phyloP scores from a whole-genome alignment of 2,329 filamentous ascomycete species.

The Fusarium compactum region DNA sequence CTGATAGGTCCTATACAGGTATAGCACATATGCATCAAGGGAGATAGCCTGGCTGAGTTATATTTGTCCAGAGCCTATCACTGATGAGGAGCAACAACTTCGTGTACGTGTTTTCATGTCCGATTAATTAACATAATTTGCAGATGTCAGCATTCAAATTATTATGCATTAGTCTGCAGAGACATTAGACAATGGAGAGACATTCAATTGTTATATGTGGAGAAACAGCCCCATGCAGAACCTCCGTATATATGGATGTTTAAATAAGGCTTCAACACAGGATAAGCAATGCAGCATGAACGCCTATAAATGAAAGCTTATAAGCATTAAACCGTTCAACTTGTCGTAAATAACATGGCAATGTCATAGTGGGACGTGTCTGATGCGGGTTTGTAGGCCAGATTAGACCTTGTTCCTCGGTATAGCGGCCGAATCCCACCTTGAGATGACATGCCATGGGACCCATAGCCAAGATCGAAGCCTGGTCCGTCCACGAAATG shows the following conservation, averaged over 20 bases:
- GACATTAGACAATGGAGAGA: conserved; percentile 9
- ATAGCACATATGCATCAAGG: conserved; percentile 15
- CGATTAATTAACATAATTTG: conserved; percentile 16
- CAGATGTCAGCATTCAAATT: conserved; percentile 13
- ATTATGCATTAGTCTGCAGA: conserved; percentile 18
- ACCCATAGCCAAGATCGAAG: conserved; percentile 7
- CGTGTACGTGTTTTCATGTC: conserved; percentile 8
- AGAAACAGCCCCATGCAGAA: conserved; percentile 6
- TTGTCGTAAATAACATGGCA: conserved; percentile 14
- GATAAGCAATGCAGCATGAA: background rate
- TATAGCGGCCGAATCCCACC: conserved; percentile 33
- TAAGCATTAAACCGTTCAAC: background rate
- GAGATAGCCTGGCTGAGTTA: conserved; percentile 10
- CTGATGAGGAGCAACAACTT: background rate
- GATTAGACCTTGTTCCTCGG: conserved; percentile 22
- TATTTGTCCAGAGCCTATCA: conserved; percentile 16
- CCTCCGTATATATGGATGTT: background rate
- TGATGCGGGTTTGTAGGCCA: conserved; percentile 14
- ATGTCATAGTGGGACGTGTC: conserved; percentile 7
- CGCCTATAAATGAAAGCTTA: background rate
- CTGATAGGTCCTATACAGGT: conserved; percentile 14
- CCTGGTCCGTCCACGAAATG: conserved; percentile 31
- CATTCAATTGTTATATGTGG: background rate
- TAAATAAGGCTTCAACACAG: background rate
- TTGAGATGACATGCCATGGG: conserved; percentile 23